A percentile compares a stretch with the other conserved stretches of the same genome.
These are phyloP conservation scores for Paspalum notatum DNA, from an alignment of 176 grass and related monocot genomes.

Conservation along the genomic window DNA sequence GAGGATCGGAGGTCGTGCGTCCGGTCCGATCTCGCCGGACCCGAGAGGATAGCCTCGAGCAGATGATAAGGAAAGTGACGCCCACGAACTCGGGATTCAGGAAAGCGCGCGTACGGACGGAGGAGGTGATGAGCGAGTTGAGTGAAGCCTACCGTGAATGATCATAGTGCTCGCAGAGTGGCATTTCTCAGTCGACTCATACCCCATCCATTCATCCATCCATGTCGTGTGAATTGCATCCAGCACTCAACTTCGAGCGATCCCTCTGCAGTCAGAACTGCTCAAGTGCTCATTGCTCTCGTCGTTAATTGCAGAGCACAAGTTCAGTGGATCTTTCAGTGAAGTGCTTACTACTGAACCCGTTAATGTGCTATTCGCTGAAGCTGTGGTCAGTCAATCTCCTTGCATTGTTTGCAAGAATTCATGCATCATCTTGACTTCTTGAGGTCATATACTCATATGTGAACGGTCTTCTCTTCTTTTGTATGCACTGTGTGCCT, in stretches of 20 bases:
- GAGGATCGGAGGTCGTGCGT: slow-evolving; percentile 31
- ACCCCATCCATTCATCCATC: not conserved
- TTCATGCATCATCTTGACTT: not conserved
- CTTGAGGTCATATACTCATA: too few relatives aligned
- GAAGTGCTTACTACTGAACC: not conserved
- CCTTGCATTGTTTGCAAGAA: not conserved
- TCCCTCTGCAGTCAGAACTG: not conserved
- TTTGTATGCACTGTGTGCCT: not conserved
- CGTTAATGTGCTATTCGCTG: not conserved
- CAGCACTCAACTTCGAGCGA: not conserved
- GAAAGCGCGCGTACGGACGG: not conserved
- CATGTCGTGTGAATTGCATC: not conserved
- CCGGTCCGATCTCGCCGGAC: slow-evolving; percentile 35
- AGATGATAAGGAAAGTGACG: slow-evolving; percentile 47
- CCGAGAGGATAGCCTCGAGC: not conserved
- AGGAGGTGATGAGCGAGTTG: not conserved
- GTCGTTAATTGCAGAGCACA: not conserved
- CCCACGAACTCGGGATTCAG: slow-evolving; percentile 9
- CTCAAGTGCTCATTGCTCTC: not conserved
- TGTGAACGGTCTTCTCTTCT: not conserved
- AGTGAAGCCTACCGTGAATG: not conserved
- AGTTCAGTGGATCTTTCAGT: slow-evolving; percentile 9
- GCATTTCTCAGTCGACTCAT: not conserved
- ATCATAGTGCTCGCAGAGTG: not conserved
- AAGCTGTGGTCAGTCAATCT: not conserved